These are phyloP conservation scores for Fusarium domesticum DNA, from an alignment of 2,329 filamentous ascomycete species.

Conservation along the genomic window DNA sequence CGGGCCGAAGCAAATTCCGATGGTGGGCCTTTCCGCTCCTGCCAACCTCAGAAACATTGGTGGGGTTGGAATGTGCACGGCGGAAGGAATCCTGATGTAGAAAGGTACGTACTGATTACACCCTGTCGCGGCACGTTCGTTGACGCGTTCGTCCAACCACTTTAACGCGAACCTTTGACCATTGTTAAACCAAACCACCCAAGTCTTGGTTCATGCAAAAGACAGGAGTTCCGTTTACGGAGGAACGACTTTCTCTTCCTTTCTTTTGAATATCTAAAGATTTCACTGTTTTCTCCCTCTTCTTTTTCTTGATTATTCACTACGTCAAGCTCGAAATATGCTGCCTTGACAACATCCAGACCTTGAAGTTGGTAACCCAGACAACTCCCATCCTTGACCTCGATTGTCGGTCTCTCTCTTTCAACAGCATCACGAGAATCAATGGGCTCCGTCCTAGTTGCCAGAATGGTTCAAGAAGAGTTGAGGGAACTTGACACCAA, in stretches of 20 bases:
- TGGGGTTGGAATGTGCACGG: conserved; percentile 13
- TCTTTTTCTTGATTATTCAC: background rate
- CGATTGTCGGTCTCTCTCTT: conserved; percentile 1
- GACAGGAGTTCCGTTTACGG: background rate
- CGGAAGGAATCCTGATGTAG: conserved; percentile 23
- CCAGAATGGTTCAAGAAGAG: conserved; percentile 45
- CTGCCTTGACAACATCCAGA: background rate
- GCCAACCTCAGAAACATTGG: conserved; percentile 2
- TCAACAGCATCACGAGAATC: conserved; percentile 18
- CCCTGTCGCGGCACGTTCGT: conserved; percentile 12
- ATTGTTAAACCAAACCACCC: conserved; percentile 6
- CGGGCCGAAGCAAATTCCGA: conserved; percentile 36
- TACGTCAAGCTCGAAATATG: background rate
- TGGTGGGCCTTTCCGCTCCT: conserved; percentile 26
- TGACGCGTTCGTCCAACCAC: conserved; percentile 23
- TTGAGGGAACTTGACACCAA: conserved; percentile 36
- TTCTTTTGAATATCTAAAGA: background rate
- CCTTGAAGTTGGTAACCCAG: conserved; percentile 10
- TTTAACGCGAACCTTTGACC: conserved; percentile 27
- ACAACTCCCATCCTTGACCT: conserved; percentile 1
- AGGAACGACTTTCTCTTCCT: background rate
- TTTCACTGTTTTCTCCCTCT: background rate
- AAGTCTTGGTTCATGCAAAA: background rate
- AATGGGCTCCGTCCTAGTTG: conserved; percentile 44
- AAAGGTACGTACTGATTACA: conserved; percentile 18